These are phyloP conservation scores for Deuterostichococcus epilithicus DNA, from an alignment of 139 green algal genomes.

Conservation along the genomic window DNA sequence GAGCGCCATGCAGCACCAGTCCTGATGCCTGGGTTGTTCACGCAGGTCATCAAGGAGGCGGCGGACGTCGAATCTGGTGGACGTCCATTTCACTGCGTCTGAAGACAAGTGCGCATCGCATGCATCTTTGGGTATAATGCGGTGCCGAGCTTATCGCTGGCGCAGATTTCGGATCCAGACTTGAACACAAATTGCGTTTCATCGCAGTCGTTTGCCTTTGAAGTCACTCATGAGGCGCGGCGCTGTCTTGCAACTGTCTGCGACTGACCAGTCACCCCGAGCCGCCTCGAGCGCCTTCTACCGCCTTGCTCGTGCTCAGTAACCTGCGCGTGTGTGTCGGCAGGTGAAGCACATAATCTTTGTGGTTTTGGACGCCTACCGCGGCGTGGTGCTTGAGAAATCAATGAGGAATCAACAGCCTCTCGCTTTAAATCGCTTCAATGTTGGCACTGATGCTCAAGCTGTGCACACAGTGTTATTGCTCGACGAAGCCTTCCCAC, in stretches of 20 bases:
- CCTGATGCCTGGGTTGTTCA: background rate
- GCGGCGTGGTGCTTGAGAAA: background rate
- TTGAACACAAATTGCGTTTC: no score
- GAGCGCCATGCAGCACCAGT: no score
- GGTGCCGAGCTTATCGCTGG: no score
- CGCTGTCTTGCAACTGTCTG: no score
- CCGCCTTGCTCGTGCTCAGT: no score
- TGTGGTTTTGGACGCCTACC: background rate
- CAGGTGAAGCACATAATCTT: background rate
- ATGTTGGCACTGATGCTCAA: background rate
- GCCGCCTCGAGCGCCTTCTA: no score
- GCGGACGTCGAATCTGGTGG: slow-evolving; percentile 93
- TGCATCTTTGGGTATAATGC: no score
- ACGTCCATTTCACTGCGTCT: slow-evolving; percentile 39
- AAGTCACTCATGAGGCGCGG: background rate
- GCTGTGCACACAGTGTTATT: no score
- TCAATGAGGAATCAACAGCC: background rate
- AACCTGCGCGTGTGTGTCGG: no score
- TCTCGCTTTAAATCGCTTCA: background rate
- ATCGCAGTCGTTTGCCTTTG: background rate
- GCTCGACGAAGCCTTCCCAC: background rate
- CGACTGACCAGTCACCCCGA: no score
- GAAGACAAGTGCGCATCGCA: no score
- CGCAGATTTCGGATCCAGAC: no score
- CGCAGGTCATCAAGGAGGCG: slow-evolving; percentile 84